A percentile compares a stretch with the other conserved stretches of the same genome.
phyloP scores from a whole-genome alignment of 1,139 yeast genomes.

The Casaregolazyma suthepensis region DNA sequence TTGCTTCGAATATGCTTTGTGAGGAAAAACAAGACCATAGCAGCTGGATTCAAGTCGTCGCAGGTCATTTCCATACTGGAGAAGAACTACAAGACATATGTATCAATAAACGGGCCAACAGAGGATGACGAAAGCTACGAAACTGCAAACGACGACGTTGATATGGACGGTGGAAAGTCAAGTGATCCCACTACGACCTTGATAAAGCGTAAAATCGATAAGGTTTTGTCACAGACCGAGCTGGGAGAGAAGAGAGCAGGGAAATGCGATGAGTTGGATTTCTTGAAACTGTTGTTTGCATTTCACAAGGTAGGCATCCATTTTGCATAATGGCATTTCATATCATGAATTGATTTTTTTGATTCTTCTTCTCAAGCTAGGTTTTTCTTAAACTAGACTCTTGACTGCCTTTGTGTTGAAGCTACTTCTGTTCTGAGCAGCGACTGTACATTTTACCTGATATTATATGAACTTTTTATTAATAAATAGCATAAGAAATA shows the following conservation, averaged over 20 bases:
- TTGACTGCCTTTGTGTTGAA: too few relatives aligned
- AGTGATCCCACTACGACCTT: slow-evolving; percentile 19
- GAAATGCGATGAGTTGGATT: slow-evolving; percentile 92
- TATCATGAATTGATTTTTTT: too few relatives aligned
- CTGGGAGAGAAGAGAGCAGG: slow-evolving; percentile 84
- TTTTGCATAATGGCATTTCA: slow-evolving; percentile 70
- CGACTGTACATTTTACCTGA: too few relatives aligned
- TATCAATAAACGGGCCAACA: slow-evolving; percentile 44
- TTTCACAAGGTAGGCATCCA: slow-evolving; percentile 97
- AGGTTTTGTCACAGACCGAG: slow-evolving; percentile 65
- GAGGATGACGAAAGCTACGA: slow-evolving; percentile 28
- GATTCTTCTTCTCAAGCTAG: too few relatives aligned
- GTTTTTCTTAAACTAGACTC: too few relatives aligned
- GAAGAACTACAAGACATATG: slow-evolving; percentile 76
- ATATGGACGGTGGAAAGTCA: slow-evolving; percentile 33
- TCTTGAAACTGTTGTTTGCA: slow-evolving; percentile 77
- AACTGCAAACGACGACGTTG: slow-evolving; percentile 29
- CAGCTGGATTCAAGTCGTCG: slow-evolving; percentile 84
- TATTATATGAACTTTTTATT: neutral
- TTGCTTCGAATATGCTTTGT: slow-evolving; percentile 83
- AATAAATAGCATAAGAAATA: neutral
- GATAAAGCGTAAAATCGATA: slow-evolving; percentile 53
- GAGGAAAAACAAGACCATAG: slow-evolving; percentile 85
- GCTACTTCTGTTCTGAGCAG: too few relatives aligned
- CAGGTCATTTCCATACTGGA: slow-evolving; percentile 82